Evolutionary conservation across 148 eudicot species (phyloP).

Genomic region (Rhododendron vialii): DNA sequence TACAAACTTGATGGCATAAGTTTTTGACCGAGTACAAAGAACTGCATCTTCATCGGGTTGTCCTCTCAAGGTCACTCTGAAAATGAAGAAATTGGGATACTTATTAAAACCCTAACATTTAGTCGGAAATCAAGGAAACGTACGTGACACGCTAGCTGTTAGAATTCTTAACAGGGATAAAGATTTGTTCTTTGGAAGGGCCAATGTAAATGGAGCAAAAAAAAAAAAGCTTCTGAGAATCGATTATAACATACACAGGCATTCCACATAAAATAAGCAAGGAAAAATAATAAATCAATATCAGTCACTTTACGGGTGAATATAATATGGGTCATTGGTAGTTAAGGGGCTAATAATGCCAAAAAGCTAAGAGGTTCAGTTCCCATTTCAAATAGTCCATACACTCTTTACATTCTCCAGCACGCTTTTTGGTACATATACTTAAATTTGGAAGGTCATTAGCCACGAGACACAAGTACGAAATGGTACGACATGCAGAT

Average conservation of each 20-base stretch:
- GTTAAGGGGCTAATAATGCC: background rate
- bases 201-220: background rate
- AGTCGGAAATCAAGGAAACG: background rate
- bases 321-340: background rate
- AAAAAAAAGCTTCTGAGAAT: background rate
- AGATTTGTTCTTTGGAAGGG: background rate
- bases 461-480: background rate
- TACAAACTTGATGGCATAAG: slow-evolving; percentile 79
- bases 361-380: background rate
- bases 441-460: background rate
- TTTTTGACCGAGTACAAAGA: slow-evolving; percentile 75
- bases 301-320: background rate
- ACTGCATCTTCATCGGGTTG: slow-evolving; percentile 88
- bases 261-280: background rate
- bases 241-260: background rate
- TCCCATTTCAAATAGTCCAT: background rate
- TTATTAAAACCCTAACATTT: background rate
- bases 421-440: background rate
- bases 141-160: background rate
- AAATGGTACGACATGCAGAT: background rate
- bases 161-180: background rate
- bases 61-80: slow-evolving; percentile 79
- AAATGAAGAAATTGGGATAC: background rate
- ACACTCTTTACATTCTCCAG: background rate
- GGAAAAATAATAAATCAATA: background rate